Evolutionary conservation across 768 basidiomycete species (phyloP).

Genomic region (Collybia sordida): DNA sequence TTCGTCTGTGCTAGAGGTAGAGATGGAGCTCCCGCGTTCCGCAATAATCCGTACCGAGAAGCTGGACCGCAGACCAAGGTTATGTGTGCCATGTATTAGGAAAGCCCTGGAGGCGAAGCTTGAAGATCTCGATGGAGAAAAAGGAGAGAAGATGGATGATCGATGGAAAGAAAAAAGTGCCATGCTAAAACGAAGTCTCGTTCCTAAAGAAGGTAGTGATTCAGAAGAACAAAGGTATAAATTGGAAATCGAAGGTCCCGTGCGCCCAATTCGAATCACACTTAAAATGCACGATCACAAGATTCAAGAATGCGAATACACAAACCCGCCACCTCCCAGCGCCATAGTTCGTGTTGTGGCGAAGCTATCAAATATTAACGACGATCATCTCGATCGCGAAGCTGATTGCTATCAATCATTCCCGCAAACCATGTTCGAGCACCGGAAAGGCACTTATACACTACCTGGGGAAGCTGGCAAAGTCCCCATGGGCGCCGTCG

Average conservation of each 20-base stretch:
- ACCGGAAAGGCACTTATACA: not conserved
- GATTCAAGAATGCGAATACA: no score
- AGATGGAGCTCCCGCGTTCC: slow-evolving; percentile 11
- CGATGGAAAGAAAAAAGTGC: slow-evolving; percentile 16
- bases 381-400: not conserved
- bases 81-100: slow-evolving; percentile 40
- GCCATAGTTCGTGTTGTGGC: not conserved
- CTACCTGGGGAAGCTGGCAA: not conserved
- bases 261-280: slow-evolving; percentile 17
- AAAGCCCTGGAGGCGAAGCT: slow-evolving; percentile 23
- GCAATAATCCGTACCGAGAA: not conserved
- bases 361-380: not conserved
- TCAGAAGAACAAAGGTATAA: not conserved
- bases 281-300: slow-evolving; percentile 28
- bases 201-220: not conserved
- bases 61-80: not conserved
- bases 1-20: no score
- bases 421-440: not conserved
- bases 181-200: not conserved
- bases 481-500: not conserved
- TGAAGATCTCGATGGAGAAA: slow-evolving; percentile 23
- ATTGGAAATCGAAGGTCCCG: slow-evolving; percentile 8
- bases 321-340: no score
- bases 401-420: not conserved
- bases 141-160: slow-evolving; percentile 14